Evolutionary conservation across 2,329 filamentous ascomycete species (phyloP).

Genomic region (Purpureocillium lavendulum): DNA sequence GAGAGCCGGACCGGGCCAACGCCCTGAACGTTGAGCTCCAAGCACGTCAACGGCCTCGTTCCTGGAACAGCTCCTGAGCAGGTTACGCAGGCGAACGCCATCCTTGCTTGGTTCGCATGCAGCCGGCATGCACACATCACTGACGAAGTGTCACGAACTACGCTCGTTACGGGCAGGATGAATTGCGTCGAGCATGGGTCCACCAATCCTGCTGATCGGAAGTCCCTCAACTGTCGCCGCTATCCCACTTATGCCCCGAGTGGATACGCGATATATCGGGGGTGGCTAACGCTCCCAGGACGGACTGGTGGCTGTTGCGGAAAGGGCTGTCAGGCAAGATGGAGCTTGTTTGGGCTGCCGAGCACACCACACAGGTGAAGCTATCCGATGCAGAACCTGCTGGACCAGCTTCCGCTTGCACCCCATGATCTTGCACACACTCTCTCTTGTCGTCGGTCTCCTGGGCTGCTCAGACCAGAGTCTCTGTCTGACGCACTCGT

Average conservation of each 20-base stretch:
- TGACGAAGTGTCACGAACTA: conserved; percentile 8
- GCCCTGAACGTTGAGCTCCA: neutral
- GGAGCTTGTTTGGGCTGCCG: neutral
- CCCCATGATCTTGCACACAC: neutral
- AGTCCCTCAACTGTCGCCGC: conserved; percentile 9
- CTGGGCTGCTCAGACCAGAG: neutral
- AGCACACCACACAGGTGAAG: neutral
- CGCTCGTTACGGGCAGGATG: conserved; percentile 5
- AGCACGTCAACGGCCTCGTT: neutral
- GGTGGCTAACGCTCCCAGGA: conserved; percentile 1
- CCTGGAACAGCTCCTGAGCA: conserved; percentile 1
- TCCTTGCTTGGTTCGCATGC: conserved; percentile 9
- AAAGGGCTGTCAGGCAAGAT: neutral
- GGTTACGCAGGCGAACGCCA: conserved; percentile 9
- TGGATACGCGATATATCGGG: conserved; percentile 9
- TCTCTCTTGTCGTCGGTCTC: neutral
- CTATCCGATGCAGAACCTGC: conserved; percentile 1
- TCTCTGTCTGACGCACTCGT: conserved; percentile 1
- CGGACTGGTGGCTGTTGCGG: neutral
- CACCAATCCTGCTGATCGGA: conserved; percentile 9
- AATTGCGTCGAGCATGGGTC: conserved; percentile 7
- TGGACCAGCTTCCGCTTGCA: neutral
- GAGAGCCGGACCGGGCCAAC: too few species aligned
- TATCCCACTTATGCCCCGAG: conserved; percentile 8
- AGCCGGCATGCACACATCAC: conserved; percentile 8